Conservation (phyloP, 192 early-diverging fungal genomes). For the Chytriomyces confervae region DNA sequence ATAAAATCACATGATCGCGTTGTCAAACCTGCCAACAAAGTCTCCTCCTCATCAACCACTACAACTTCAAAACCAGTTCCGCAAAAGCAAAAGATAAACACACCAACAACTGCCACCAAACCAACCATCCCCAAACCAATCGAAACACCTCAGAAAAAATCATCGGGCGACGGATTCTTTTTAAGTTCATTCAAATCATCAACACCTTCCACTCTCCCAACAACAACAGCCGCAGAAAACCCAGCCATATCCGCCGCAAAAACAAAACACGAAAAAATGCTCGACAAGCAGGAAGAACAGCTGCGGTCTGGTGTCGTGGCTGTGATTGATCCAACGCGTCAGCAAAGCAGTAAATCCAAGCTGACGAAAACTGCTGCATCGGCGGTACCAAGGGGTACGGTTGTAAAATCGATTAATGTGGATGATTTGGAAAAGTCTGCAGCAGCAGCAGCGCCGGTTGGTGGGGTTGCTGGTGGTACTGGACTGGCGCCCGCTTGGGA, state of each 20-base stretch:
- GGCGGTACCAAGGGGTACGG: background rate
- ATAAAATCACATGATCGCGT: no score
- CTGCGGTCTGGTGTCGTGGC: slow-evolving; percentile 23
- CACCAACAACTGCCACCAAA: no score
- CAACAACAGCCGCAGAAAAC: background rate
- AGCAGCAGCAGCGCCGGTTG: background rate
- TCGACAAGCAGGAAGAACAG: slow-evolving; percentile 11
- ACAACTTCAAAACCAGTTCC: no score
- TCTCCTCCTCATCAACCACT: no score
- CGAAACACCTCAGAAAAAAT: background rate
- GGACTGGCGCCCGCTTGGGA: slow-evolving; percentile 33
- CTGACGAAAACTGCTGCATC: background rate
- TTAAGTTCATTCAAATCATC: slow-evolving; percentile 11
- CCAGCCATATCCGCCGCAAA: background rate
- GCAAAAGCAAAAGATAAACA: no score
- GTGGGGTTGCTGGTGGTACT: background rate
- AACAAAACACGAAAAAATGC: background rate
- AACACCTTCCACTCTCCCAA: background rate
- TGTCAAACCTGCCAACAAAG: no score
- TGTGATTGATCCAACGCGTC: slow-evolving; percentile 2
- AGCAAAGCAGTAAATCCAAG: background rate
- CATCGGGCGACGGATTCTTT: slow-evolving; percentile 4
- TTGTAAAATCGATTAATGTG: background rate
- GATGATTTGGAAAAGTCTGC: slow-evolving; percentile 19
- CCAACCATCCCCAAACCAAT: background rate